Conservation (phyloP, 2,329 filamentous ascomycete species). For the Arthroderma sp. region DNA sequence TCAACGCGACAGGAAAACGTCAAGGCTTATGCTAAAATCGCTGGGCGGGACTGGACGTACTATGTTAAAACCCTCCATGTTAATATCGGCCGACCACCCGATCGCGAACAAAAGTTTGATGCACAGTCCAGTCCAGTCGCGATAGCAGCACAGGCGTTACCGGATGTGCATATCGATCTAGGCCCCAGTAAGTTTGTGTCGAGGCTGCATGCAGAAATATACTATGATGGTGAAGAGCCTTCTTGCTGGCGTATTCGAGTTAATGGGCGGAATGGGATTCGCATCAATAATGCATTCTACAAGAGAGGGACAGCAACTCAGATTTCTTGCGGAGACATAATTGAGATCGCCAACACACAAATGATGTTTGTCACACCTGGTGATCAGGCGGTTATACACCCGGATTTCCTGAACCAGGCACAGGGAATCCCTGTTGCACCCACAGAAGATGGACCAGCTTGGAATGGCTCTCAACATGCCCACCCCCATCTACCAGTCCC, state of each 20-base stretch:
- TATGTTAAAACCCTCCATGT: constrained; percentile 37
- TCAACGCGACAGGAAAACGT: constrained; percentile 30
- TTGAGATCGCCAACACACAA: constrained; percentile 83
- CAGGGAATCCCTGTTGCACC: constrained; percentile 28
- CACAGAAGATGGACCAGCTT: constrained; percentile 22
- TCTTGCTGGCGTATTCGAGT: constrained; percentile 70
- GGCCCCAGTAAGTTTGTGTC: constrained; percentile 73
- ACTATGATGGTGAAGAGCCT: constrained; percentile 52
- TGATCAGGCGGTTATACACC: constrained; percentile 55
- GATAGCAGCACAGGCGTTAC: constrained; percentile 30
- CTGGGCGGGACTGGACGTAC: constrained; percentile 39
- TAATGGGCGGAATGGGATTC: constrained; percentile 82
- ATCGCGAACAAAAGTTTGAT: constrained; percentile 29
- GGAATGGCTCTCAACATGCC: constrained; percentile 26
- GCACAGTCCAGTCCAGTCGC: constrained; percentile 35
- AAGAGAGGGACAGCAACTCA: constrained; percentile 52
- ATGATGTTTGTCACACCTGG: constrained; percentile 98
- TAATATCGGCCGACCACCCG: constrained; percentile 37
- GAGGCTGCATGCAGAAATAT: constrained; percentile 60
- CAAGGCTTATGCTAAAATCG: constrained; percentile 38
- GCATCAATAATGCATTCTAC: constrained; percentile 61
- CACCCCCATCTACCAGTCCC: constrained; percentile 16
- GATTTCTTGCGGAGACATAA: constrained; percentile 74
- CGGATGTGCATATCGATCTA: constrained; percentile 69
- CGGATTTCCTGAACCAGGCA: constrained; percentile 57